Evolutionary conservation across 2,329 filamentous ascomycete genomes (phyloP).

Genomic region (Colletotrichum sp.): DNA sequence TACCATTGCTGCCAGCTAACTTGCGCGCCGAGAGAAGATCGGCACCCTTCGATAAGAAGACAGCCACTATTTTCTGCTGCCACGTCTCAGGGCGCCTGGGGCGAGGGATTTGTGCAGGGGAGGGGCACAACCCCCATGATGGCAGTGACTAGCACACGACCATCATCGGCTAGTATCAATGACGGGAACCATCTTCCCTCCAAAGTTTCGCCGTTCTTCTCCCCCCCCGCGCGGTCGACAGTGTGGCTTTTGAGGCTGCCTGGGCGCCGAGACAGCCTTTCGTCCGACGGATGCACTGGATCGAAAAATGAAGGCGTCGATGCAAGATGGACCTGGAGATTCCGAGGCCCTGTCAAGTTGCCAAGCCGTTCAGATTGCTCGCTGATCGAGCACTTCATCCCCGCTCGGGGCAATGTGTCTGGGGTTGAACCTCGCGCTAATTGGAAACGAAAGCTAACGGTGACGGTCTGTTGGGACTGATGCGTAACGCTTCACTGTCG

Average conservation of each 20-base stretch:
- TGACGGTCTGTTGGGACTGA: not conserved
- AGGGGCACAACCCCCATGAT: not conserved
- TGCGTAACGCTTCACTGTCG: not conserved
- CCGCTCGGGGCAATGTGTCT: not conserved
- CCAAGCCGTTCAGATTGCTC: not conserved
- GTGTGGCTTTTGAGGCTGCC: not conserved
- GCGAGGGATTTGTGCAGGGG: not conserved
- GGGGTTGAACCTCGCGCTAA: not conserved
- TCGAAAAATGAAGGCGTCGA: not conserved
- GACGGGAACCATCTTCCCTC: not conserved
- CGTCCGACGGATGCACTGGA: not conserved
- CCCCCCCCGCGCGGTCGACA: not conserved
- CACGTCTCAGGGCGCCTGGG: not conserved
- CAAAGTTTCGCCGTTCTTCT: not conserved
- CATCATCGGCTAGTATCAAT: not conserved
- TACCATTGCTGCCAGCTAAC: not conserved
- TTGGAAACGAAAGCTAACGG: not conserved
- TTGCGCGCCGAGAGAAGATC: not conserved
- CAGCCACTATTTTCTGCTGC: not conserved
- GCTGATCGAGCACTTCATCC: not conserved
- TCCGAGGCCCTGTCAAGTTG: not conserved
- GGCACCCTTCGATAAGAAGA: not conserved
- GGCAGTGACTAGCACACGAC: not conserved
- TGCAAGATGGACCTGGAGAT: not conserved
- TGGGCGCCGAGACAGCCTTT: slow-evolving; percentile 10